Percentiles rank a stretch among this genome's conserved stretches.
These are phyloP conservation scores for Bidens hawaiensis DNA, from an alignment of 140 eudicot species.

Conservation along the genomic window DNA sequence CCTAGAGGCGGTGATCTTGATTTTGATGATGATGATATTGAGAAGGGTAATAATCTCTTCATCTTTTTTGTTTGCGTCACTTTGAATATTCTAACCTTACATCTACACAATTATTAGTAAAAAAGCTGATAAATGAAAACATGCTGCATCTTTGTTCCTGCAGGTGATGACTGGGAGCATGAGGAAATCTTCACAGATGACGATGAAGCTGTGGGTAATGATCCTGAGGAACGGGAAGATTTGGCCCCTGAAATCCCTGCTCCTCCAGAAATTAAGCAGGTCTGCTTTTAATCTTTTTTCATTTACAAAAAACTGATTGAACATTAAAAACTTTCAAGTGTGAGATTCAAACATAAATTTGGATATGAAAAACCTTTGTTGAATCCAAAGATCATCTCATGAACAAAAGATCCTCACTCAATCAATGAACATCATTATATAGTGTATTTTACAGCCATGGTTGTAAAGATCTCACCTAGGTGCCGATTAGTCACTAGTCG, in stretches of 20 bases:
- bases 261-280: constrained; percentile 99
- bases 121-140: not conserved
- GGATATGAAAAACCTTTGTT: not conserved
- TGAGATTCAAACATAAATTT: not conserved
- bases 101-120: not conserved
- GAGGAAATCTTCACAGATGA: constrained; percentile 98
- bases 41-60: constrained; percentile 59
- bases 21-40: constrained; percentile 84
- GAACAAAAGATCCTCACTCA: not conserved
- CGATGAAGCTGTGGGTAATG: constrained; percentile 81
- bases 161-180: constrained; percentile 99
- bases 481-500: too few species aligned
- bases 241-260: constrained; percentile 97
- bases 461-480: too few species aligned
- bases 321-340: not conserved
- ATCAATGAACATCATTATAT: not conserved
- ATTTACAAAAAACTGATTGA: not conserved
- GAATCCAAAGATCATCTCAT: not conserved
- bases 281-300: constrained; percentile 11
- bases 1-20: constrained; percentile 94
- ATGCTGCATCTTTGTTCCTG: constrained; percentile 5
- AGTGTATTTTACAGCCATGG: too few species aligned
- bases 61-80: constrained; percentile 11
- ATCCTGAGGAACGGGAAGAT: constrained; percentile 96
- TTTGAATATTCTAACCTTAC: not conserved